Percentiles rank a stretch among this genome's conserved stretches.
phyloP scores from a whole-genome alignment of 441 rosid genomes.

The Breynia disticha region DNA sequence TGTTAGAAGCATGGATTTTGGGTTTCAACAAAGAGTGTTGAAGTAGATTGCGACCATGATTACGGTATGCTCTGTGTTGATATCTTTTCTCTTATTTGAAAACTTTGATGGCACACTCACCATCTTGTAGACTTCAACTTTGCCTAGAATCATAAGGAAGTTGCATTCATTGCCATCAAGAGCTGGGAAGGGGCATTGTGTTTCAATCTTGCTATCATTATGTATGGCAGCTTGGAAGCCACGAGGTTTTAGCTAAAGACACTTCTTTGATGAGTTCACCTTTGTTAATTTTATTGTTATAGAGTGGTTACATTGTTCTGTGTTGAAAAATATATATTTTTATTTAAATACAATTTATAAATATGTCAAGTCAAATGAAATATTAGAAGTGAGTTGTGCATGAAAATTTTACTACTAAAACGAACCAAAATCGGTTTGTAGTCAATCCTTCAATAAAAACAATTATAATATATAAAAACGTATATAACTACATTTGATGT shows the following conservation, averaged over 20 bases:
- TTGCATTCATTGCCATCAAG: constrained; percentile 28
- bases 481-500: too few species aligned
- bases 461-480: too few species aligned
- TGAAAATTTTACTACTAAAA: too few species aligned
- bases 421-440: too few species aligned
- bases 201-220: constrained; percentile 34
- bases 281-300: neutral
- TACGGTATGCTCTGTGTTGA: constrained; percentile 17
- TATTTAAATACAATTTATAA: too few species aligned
- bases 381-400: too few species aligned
- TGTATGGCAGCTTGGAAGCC: constrained; percentile 43
- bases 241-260: constrained; percentile 31
- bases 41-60: constrained; percentile 41
- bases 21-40: constrained; percentile 46
- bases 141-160: constrained; percentile 23
- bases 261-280: constrained; percentile 36
- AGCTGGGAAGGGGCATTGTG: constrained; percentile 49
- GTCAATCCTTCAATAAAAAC: too few species aligned
- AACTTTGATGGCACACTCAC: constrained; percentile 33
- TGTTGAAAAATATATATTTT: too few species aligned
- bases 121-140: constrained; percentile 32
- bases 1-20: constrained; percentile 22
- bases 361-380: too few species aligned
- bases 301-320: neutral
- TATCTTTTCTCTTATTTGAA: constrained; percentile 25